Conservation (phyloP, 1,284 basidiomycete species). For the Bjerkandera adusta region DNA sequence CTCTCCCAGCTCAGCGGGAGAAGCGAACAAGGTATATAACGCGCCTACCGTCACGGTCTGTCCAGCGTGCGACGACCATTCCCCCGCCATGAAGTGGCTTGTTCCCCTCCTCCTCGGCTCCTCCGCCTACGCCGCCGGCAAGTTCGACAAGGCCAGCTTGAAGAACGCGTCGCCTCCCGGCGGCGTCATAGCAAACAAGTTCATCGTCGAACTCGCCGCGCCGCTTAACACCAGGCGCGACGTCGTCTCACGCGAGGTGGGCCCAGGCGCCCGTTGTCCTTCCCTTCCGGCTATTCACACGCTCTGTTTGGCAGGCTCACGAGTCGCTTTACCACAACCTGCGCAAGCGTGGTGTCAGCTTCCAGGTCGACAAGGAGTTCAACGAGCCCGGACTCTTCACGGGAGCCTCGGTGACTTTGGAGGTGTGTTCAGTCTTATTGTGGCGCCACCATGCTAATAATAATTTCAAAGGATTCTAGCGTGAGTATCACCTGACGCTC, state of each 20-base stretch:
- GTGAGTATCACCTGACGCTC: conserved; percentile 2
- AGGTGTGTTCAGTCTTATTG: conserved; percentile 19
- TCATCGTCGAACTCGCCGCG: conserved; percentile 48
- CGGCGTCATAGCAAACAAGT: conserved; percentile 43
- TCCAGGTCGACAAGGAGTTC: conserved; percentile 40
- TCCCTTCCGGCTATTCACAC: not conserved
- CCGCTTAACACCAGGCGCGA: conserved; percentile 39
- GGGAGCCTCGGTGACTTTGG: conserved; percentile 40
- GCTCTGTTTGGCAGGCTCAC: conserved; percentile 27
- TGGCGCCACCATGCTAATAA: not conserved
- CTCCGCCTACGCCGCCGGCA: no score
- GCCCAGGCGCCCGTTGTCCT: conserved; percentile 10
- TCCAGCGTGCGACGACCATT: no score
- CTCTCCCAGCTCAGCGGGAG: no score
- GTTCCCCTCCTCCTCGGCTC: no score
- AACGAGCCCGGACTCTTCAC: conserved; percentile 40
- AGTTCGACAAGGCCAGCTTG: conserved; percentile 32
- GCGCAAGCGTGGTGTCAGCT: conserved; percentile 32
- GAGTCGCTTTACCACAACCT: conserved; percentile 37
- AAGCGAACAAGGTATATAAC: not conserved
- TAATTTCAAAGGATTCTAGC: conserved; percentile 1
- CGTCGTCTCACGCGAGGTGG: conserved; percentile 24
- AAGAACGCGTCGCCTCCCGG: conserved; percentile 31
- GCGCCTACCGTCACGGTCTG: no score
- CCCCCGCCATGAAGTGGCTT: conserved; percentile 4